Percentiles rank a stretch among this genome's conserved stretches.
Conservation (phyloP, 1,284 basidiomycete species). For the Malassezia restricta region DNA sequence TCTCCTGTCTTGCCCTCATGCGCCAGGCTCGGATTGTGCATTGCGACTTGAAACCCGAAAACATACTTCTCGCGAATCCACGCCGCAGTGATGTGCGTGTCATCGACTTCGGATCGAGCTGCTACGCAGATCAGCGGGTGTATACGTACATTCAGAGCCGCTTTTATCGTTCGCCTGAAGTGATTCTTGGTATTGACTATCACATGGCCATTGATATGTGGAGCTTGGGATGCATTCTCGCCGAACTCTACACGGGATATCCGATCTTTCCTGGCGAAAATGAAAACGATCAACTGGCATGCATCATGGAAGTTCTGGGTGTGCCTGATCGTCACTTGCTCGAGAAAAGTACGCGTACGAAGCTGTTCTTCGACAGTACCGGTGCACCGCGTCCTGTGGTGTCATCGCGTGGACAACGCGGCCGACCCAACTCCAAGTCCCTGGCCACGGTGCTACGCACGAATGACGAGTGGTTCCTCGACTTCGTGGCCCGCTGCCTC, state of each 20-base stretch:
- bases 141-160: constrained; percentile 95
- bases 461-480: constrained; percentile 60
- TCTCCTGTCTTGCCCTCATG: constrained; percentile 80
- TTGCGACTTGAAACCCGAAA: constrained; percentile 99
- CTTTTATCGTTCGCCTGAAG: constrained; percentile 87
- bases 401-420: constrained; percentile 86
- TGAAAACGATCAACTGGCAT: constrained; percentile 93
- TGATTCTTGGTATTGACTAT: constrained; percentile 45
- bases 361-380: constrained; percentile 91
- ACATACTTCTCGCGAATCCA: constrained; percentile 85
- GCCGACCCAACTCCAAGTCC: constrained; percentile 79
- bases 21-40: constrained; percentile 96
- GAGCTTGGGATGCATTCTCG: constrained; percentile 93
- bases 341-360: constrained; percentile 82
- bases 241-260: constrained; percentile 95
- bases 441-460: constrained; percentile 75
- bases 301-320: constrained; percentile 98
- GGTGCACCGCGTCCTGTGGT: constrained; percentile 82
- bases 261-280: constrained; percentile 95
- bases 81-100: constrained; percentile 93
- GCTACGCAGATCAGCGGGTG: constrained; percentile 95
- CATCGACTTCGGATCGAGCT: constrained; percentile 97
- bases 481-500: constrained; percentile 82
- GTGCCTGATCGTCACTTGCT: constrained; percentile 87
- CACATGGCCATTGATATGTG: constrained; percentile 76